These are phyloP conservation scores for Phoma herbarum DNA, from an alignment of 2,329 filamentous ascomycete species.

Conservation along the genomic window DNA sequence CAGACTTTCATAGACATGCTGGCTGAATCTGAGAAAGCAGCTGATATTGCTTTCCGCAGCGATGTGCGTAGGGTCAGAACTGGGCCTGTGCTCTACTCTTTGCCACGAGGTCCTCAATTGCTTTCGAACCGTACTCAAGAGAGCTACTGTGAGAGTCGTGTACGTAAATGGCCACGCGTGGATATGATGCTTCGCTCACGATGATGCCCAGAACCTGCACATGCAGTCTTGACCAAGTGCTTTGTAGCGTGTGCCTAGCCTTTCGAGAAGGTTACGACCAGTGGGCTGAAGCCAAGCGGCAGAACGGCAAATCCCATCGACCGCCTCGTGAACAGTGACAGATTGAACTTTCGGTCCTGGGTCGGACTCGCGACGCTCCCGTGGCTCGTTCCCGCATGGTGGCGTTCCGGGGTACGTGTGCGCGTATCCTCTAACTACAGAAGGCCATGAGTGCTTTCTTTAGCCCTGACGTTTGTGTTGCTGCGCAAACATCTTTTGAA, in stretches of 20 bases:
- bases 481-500: neutral
- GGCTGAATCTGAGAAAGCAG: too few relatives aligned
- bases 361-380: constrained; percentile 11
- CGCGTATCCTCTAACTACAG: neutral
- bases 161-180: neutral
- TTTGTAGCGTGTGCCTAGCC: neutral
- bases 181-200: neutral
- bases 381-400: constrained; percentile 12
- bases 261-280: neutral
- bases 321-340: neutral
- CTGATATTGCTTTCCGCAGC: too few relatives aligned
- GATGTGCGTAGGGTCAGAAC: too few relatives aligned
- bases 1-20: too few relatives aligned
- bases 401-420: constrained; percentile 9
- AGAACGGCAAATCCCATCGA: neutral
- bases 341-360: constrained; percentile 6
- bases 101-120: too few relatives aligned
- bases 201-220: neutral
- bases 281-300: neutral
- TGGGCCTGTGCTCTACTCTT: too few relatives aligned
- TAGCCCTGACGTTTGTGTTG: neutral
- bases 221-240: neutral
- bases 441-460: neutral
- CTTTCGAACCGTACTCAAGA: too few relatives aligned
- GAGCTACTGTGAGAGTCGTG: too few relatives aligned